A percentile compares a stretch with the other conserved stretches of the same genome.
These are phyloP conservation scores for Mangifera indica DNA, from an alignment of 345 rosid genomes.

Conservation along the genomic window DNA sequence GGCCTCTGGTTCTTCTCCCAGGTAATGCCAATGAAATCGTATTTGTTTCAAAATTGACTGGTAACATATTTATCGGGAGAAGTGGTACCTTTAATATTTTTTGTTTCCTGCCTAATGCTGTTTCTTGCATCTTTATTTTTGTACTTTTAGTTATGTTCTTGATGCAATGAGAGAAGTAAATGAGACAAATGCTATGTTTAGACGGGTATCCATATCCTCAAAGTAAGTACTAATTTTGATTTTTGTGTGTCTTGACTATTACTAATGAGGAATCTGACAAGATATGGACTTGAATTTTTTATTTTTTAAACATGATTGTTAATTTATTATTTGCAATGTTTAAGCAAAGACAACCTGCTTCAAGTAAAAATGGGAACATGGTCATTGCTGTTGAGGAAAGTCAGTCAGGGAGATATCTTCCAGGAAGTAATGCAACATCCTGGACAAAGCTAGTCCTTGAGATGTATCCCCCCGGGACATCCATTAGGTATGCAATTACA, in stretches of 20 bases:
- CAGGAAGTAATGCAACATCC: constrained; percentile 43
- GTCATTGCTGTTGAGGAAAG: constrained; percentile 45
- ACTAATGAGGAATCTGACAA: background rate
- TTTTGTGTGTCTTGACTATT: constrained; percentile 1
- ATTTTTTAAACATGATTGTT: constrained; percentile 27
- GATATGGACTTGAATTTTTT: constrained; percentile 3
- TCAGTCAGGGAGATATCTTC: constrained; percentile 38
- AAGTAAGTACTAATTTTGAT: constrained; percentile 45
- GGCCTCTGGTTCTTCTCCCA: constrained; percentile 89
- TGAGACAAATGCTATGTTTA: constrained; percentile 32
- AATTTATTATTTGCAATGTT: constrained; percentile 37
- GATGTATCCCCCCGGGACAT: constrained; percentile 76
- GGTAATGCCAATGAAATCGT: constrained; percentile 44
- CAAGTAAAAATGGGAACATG: constrained; percentile 64
- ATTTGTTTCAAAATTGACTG: background rate
- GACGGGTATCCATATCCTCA: constrained; percentile 34
- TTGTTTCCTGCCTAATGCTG: constrained; percentile 10
- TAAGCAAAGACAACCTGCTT: constrained; percentile 94
- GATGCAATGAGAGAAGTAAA: constrained; percentile 56
- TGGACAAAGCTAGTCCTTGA: constrained; percentile 89
- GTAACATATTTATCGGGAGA: background rate
- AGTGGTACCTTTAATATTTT: background rate
- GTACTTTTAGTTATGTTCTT: constrained; percentile 48
- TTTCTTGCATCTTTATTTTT: constrained; percentile 17
- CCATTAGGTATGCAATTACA: constrained; percentile 51